Conservation (phyloP, 331 rosid species). For the Malus hybrid region DNA sequence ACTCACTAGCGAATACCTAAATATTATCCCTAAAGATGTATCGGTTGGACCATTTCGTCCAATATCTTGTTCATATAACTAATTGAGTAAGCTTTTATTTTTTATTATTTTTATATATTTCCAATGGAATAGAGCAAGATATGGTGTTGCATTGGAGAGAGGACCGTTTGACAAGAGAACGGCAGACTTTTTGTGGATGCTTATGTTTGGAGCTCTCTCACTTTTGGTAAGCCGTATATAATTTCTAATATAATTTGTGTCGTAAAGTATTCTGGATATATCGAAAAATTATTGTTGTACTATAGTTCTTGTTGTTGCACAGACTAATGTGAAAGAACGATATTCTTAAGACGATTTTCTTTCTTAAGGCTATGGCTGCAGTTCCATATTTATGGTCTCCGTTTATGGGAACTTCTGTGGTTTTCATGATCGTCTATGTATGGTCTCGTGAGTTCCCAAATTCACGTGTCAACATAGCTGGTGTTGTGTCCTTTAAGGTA, state of each 20-base stretch:
- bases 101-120: background rate
- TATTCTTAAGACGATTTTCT: too few species aligned
- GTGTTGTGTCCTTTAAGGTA: conserved; percentile 65
- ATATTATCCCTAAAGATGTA: too few species aligned
- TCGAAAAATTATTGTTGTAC: too few species aligned
- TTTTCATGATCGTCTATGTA: conserved; percentile 60
- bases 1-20: too few species aligned
- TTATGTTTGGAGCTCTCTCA: conserved; percentile 58
- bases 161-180: conserved; percentile 76
- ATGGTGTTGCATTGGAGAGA: conserved; percentile 71
- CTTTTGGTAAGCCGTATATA: conserved; percentile 40
- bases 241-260: too few species aligned
- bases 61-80: too few species aligned
- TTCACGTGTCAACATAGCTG: conserved; percentile 47
- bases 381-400: conserved; percentile 30
- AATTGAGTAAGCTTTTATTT: too few species aligned
- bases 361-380: conserved; percentile 42
- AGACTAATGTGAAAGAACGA: background rate
- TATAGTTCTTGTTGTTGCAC: background rate
- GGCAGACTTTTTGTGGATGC: conserved; percentile 74
- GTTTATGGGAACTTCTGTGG: conserved; percentile 56
- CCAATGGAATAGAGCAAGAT: conserved; percentile 42
- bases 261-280: too few species aligned
- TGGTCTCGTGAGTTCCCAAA: conserved; percentile 81
- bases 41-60: too few species aligned